Evolutionary conservation across 768 basidiomycete genomes (phyloP), one percentile per base, ranked within the genome.

Genomic region (Symmetrospora coprosmae): DNA sequence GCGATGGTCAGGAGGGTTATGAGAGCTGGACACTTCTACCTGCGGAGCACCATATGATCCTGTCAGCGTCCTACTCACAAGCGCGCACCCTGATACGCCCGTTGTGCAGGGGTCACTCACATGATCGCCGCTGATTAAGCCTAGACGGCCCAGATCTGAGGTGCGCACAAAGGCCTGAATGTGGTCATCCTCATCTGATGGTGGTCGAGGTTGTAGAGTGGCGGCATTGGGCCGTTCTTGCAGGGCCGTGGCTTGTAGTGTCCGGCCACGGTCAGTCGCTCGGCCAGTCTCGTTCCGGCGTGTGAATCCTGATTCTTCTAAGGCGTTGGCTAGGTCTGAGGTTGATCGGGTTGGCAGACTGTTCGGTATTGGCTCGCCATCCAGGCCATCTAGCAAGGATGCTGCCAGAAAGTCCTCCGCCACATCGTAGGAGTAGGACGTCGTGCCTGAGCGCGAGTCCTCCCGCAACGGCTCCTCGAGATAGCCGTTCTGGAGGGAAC

Each of bases 121-220:
- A 53, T 61, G 58, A 30, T 69, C 68, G 4, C 68, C 68, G 30
- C 64, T 65, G 25, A 69, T 65, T 16, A 67, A 30, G 1, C 66
- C 66, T 11, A 63, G n/a, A 13, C 66, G 37, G 0, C 61, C 61
- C 2, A 69, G 50, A 21, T 66, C 65, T 1, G 21, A 3, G 2
- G 66, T 64, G 0, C 64, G 38, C 2, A 62, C 47, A 43, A 50
- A 64, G 0, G 60, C 60, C 0, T 61, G 39, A 0, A 46, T 27
- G 2, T 59, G 17, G 16, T 67, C 65, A 60, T 67, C 67, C 47
- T 66, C 31, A 0, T 53, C 64, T 2, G 52, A 60, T 1, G 17
- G 25, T 0, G 62, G 65, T 7, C 33, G 8, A 38, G 51, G 56
- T 8, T 65, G 60, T 1, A 60, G 50, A 2, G 61, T 59, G 8